A percentile compares a stretch with the other conserved stretches of the same genome.
Evolutionary conservation across 176 grass and related monocot genomes (phyloP).

Genomic region (Eragrostis nindensis): DNA sequence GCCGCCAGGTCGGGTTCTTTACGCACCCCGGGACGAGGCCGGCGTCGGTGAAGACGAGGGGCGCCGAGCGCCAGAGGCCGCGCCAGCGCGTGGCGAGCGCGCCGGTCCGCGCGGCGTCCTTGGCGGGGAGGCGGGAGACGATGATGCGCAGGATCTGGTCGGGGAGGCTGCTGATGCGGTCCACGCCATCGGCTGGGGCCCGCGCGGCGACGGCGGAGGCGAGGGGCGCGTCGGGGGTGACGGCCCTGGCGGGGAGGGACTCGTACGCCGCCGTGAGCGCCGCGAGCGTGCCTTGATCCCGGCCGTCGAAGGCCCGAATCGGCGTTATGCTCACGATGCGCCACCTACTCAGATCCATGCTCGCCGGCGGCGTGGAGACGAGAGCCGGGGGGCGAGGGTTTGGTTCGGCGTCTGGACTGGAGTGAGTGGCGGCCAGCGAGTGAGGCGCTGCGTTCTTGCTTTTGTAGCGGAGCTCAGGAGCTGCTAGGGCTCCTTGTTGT

Average conservation of each 20-base stretch:
- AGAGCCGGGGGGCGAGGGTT: neutral
- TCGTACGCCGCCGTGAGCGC: neutral
- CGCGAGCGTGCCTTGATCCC: neutral
- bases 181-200: too few relatives aligned
- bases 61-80: too few relatives aligned
- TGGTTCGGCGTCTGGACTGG: neutral
- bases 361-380: neutral
- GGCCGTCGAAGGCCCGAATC: neutral
- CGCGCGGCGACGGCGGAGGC: too few relatives aligned
- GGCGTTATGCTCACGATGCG: neutral
- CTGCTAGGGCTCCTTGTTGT: neutral
- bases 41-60: too few relatives aligned
- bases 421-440: neutral
- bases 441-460: neutral
- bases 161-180: too few relatives aligned
- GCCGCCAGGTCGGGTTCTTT: neutral
- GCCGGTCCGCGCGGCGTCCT: too few relatives aligned
- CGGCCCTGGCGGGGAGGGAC: neutral
- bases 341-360: neutral
- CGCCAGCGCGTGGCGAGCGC: too few relatives aligned
- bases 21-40: neutral
- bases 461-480: neutral
- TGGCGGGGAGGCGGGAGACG: too few relatives aligned
- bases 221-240: neutral
- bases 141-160: too few relatives aligned